A percentile compares a stretch with the other conserved stretches of the same genome.
phyloP scores from a whole-genome alignment of 2,329 filamentous ascomycete species.

The Dothideomycetes sp. region DNA sequence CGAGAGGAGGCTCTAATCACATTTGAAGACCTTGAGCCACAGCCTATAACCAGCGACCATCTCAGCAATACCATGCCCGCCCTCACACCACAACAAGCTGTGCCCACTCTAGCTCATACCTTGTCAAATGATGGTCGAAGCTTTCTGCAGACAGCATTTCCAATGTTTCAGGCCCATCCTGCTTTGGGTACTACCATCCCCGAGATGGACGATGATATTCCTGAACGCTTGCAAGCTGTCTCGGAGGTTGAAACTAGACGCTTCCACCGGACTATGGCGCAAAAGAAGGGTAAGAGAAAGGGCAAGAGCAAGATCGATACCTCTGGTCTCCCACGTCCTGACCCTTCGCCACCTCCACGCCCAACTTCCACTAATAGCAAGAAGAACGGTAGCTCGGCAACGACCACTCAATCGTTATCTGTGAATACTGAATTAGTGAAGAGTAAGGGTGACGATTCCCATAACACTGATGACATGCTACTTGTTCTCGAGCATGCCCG shows the following conservation, averaged over 20 bases:
- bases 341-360: too few species aligned
- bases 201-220: neutral
- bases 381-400: neutral
- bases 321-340: neutral
- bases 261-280: constrained; percentile 1
- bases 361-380: neutral
- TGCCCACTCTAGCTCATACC: too few species aligned
- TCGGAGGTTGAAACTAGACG: constrained; percentile 1
- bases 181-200: neutral
- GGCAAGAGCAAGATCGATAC: neutral
- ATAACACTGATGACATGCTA: neutral
- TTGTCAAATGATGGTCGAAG: too few species aligned
- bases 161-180: neutral
- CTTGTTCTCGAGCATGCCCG: constrained; percentile 6
- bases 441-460: too few species aligned
- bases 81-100: too few species aligned
- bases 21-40: too few species aligned
- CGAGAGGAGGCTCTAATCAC: too few species aligned
- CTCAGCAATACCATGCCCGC: too few species aligned
- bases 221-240: neutral
- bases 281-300: constrained; percentile 1
- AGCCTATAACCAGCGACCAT: too few species aligned
- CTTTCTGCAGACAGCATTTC: too few species aligned
- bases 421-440: neutral
- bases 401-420: neutral